Conservation (phyloP, 192 early-diverging fungal species). For the Backusella liffmaniae region DNA sequence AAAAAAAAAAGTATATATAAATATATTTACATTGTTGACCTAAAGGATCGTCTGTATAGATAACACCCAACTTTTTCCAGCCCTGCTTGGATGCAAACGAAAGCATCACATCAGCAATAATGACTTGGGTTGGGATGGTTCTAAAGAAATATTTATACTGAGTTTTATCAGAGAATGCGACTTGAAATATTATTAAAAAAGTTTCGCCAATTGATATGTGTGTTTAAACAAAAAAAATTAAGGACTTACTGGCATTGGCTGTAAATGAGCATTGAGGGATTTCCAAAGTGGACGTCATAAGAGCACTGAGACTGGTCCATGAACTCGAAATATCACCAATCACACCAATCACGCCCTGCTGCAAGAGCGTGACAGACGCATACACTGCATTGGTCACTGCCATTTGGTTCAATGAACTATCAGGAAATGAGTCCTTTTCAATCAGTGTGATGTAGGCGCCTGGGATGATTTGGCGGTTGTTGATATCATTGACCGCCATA, state of each 20-base stretch:
- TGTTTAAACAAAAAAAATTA: no score
- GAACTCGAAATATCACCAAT: conserved; percentile 53
- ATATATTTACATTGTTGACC: conserved; percentile 45
- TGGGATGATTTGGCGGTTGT: conserved; percentile 42
- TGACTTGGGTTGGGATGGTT: conserved; percentile 51
- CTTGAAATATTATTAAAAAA: conserved; percentile 21
- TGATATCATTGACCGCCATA: conserved; percentile 49
- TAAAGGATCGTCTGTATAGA: conserved; percentile 46
- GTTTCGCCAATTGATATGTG: not conserved
- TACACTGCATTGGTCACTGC: conserved; percentile 49
- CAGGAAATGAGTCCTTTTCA: conserved; percentile 50
- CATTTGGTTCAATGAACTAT: conserved; percentile 38
- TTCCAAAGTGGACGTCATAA: conserved; percentile 45
- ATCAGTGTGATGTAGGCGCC: conserved; percentile 48
- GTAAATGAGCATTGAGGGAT: conserved; percentile 56
- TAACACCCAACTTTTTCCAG: conserved; percentile 43
- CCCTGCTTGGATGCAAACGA: conserved; percentile 45
- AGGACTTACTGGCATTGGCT: conserved; percentile 43
- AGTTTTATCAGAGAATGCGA: conserved; percentile 44
- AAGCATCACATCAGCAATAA: conserved; percentile 46
- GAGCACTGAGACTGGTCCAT: conserved; percentile 43
- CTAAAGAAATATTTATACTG: conserved; percentile 52
- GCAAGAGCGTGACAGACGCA: conserved; percentile 45
- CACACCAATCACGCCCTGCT: conserved; percentile 51
- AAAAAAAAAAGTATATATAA: not conserved